Conservation (phyloP, 176 grass and related monocot genomes). For the Coix lacrymajobi region DNA sequence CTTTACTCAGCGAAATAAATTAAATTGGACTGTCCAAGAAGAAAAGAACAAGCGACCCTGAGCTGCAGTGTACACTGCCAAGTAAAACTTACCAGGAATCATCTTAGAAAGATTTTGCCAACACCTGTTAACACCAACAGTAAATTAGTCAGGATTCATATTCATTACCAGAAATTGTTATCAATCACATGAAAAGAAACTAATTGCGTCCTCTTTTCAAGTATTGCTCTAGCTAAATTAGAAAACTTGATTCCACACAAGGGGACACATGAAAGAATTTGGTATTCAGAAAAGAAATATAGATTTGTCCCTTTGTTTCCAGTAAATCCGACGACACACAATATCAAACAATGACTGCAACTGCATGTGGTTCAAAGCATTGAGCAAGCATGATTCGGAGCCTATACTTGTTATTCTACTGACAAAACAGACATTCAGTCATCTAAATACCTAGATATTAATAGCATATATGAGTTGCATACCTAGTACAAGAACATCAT, state of each 20-base stretch:
- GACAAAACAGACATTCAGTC: neutral
- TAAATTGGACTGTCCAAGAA: neutral
- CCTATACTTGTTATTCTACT: neutral
- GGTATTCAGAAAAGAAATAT: neutral
- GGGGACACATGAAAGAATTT: neutral
- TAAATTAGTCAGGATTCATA: neutral
- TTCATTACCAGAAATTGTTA: neutral
- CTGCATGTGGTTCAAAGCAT: neutral
- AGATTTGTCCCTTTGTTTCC: neutral
- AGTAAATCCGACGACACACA: neutral
- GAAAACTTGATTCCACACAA: neutral
- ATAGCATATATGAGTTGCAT: neutral
- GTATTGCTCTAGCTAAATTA: neutral
- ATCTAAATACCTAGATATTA: neutral
- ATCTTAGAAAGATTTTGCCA: slow-evolving; percentile 99
- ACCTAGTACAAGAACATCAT: neutral
- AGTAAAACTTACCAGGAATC: slow-evolving; percentile 78
- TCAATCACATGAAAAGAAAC: neutral
- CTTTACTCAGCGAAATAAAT: neutral
- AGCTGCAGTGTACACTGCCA: neutral
- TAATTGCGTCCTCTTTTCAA: neutral
- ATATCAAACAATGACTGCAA: neutral
- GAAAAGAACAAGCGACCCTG: neutral
- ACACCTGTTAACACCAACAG: slow-evolving; percentile 54
- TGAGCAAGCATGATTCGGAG: neutral